phyloP scores from a whole-genome alignment of 2,329 filamentous ascomycete genomes.

The Diaporthe batatas region DNA sequence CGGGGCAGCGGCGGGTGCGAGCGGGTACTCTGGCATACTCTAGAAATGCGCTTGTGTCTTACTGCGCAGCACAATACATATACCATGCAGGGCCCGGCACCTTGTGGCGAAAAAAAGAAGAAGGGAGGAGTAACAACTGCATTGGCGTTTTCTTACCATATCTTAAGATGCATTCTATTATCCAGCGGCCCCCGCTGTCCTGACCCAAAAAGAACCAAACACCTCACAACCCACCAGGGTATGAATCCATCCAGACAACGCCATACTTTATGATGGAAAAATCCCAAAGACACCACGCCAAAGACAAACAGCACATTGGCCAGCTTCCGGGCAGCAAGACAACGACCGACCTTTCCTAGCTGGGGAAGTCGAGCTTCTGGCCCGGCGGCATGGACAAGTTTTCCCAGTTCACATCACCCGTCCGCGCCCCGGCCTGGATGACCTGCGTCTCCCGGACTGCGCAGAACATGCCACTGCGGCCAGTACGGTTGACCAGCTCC shows the following conservation, averaged over 20 bases:
- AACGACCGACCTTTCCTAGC: slow-evolving; percentile 31
- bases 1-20: neutral
- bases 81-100: slow-evolving; percentile 5
- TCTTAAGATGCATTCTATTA: neutral
- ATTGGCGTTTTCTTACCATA: slow-evolving; percentile 1
- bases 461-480: slow-evolving; percentile 68
- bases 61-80: neutral
- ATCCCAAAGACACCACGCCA: neutral
- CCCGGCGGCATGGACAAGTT: slow-evolving; percentile 52
- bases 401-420: slow-evolving; percentile 52
- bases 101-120: neutral
- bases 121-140: neutral
- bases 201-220: slow-evolving; percentile 17
- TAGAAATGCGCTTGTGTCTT: neutral
- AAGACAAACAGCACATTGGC: neutral
- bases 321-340: no score
- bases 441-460: slow-evolving; percentile 64
- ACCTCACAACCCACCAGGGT: slow-evolving; percentile 11
- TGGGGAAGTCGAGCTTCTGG: slow-evolving; percentile 51
- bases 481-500: slow-evolving; percentile 58
- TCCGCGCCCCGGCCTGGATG: slow-evolving; percentile 48
- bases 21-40: neutral
- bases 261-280: slow-evolving; percentile 1
- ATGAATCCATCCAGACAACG: slow-evolving; percentile 23
- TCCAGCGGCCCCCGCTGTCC: neutral